Evolutionary conservation across 164 flowering plant genomes (phyloP).

Genomic region (Umbilicus rupestris): DNA sequence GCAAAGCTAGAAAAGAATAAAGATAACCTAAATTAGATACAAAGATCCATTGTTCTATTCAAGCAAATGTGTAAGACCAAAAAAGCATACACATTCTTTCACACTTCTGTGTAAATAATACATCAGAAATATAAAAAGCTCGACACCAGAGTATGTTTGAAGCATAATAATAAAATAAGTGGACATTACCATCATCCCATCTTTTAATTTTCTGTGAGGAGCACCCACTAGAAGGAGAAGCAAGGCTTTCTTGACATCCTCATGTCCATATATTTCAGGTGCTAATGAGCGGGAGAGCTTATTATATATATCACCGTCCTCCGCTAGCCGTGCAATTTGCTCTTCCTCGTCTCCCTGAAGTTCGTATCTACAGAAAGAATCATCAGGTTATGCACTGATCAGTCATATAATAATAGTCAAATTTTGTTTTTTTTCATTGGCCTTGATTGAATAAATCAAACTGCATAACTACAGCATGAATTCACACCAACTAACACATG

Average conservation of each 20-base stretch:
- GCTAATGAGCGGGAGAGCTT: conserved; percentile 85
- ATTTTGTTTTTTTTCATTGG: no score
- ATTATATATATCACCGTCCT: conserved; percentile 91
- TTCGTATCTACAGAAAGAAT: conserved; percentile 51
- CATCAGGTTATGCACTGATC: neutral
- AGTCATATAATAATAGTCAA: neutral
- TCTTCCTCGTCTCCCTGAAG: conserved; percentile 80
- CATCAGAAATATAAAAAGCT: neutral
- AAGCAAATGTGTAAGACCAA: no score
- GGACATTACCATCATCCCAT: conserved; percentile 88
- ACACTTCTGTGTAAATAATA: neutral
- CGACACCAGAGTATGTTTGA: neutral
- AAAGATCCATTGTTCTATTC: no score
- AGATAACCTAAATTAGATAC: neutral
- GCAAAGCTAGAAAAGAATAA: neutral
- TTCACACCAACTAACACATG: neutral
- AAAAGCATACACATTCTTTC: no score
- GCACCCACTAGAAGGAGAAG: conserved; percentile 99
- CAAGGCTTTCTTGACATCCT: conserved; percentile 93
- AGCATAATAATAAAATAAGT: neutral
- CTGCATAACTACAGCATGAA: neutral
- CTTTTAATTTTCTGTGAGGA: conserved; percentile 83
- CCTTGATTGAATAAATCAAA: neutral
- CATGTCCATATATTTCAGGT: conserved; percentile 99
- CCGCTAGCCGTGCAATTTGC: conserved; percentile 70